phyloP scores from a whole-genome alignment of 2,329 filamentous ascomycete species.

The Nemania abortiva region DNA sequence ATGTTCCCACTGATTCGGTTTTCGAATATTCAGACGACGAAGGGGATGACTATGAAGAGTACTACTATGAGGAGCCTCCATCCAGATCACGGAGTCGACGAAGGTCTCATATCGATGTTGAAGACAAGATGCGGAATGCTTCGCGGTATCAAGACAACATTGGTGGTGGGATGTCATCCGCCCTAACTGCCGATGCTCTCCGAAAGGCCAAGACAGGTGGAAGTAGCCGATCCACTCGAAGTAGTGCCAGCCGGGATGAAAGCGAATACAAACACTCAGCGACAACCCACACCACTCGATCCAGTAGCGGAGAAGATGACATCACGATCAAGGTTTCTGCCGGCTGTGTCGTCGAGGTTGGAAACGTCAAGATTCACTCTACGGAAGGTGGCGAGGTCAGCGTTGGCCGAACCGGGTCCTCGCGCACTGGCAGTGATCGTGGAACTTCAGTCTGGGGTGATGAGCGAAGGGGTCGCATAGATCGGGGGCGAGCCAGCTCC shows the following conservation, averaged over 20 bases:
- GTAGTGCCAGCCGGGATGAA: conserved; percentile 71
- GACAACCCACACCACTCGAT: conserved; percentile 71
- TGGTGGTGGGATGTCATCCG: conserved; percentile 57
- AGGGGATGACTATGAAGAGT: conserved; percentile 36
- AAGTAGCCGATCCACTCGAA: conserved; percentile 69
- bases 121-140: conserved; percentile 60
- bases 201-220: conserved; percentile 62
- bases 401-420: conserved; percentile 56
- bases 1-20: conserved; percentile 28
- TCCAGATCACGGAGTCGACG: conserved; percentile 52
- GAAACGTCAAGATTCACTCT: conserved; percentile 69
- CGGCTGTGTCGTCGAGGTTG: conserved; percentile 66
- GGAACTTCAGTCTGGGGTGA: conserved; percentile 62
- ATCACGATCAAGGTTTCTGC: conserved; percentile 72
- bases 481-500: conserved; percentile 63
- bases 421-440: conserved; percentile 63
- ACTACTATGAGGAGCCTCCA: conserved; percentile 41
- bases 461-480: conserved; percentile 57
- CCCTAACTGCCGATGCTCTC: conserved; percentile 68
- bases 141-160: conserved; percentile 66
- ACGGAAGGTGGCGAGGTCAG: conserved; percentile 71
- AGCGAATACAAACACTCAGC: conserved; percentile 73
- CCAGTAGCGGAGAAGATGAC: conserved; percentile 66
- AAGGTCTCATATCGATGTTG: conserved; percentile 54
- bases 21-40: conserved; percentile 39